A percentile compares a stretch with the other conserved stretches of the same genome.
phyloP scores from a whole-genome alignment of 164 flowering plant species.

The Macadamia integrifolia region DNA sequence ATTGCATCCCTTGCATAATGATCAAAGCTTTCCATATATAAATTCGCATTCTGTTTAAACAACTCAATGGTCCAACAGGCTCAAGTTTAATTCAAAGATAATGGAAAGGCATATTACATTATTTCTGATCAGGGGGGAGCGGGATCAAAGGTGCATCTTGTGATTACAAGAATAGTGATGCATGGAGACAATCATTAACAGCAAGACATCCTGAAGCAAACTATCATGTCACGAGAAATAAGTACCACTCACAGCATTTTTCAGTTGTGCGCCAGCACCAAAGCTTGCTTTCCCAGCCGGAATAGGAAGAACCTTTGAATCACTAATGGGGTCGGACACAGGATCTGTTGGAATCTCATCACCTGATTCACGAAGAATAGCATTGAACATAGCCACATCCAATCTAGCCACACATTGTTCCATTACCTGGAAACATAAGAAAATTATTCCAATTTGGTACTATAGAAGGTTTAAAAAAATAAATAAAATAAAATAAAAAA shows the following conservation, averaged over 20 bases:
- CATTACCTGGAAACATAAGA: constrained; percentile 55
- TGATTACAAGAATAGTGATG: not conserved
- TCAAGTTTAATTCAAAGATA: too few relatives aligned
- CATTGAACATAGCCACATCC: constrained; percentile 98
- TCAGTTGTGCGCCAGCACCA: constrained; percentile 88
- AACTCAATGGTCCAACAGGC: too few relatives aligned
- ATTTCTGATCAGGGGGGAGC: too few relatives aligned
- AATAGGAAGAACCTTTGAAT: constrained; percentile 78
- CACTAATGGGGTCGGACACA: constrained; percentile 82
- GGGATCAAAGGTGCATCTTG: not conserved
- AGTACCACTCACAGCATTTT: constrained; percentile 67
- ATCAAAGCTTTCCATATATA: too few relatives aligned
- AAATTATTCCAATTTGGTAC: not conserved
- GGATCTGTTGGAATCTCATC: constrained; percentile 97
- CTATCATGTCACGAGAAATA: not conserved
- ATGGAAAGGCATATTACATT: too few relatives aligned
- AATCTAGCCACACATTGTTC: constrained; percentile 78
- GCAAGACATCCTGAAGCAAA: too few relatives aligned
- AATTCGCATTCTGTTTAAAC: too few relatives aligned
- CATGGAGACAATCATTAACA: not conserved
- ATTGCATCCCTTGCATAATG: too few relatives aligned
- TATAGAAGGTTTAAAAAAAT: too few relatives aligned
- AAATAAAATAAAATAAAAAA: too few relatives aligned
- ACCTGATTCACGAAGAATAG: constrained; percentile 84
- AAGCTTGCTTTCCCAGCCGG: constrained; percentile 85